A percentile compares a stretch with the other conserved stretches of the same genome.
Evolutionary conservation across 176 grass and related monocot species (phyloP).

Genomic region (Oryza meyeriana): DNA sequence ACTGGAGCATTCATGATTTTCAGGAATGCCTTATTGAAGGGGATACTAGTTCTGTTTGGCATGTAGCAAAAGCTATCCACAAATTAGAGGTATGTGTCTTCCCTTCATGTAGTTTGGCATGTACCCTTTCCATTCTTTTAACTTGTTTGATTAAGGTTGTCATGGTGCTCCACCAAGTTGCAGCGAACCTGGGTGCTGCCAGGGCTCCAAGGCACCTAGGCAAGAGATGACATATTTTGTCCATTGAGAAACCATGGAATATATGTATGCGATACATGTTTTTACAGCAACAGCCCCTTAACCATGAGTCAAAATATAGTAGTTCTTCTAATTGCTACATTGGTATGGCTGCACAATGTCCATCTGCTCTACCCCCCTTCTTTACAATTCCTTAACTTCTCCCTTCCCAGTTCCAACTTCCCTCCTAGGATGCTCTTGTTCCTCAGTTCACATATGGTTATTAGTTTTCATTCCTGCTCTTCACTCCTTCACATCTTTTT

Average conservation of each 20-base stretch:
- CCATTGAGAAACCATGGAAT: not conserved
- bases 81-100: slow-evolving; percentile 74
- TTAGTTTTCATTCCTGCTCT: not conserved
- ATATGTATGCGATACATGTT: not conserved
- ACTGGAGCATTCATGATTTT: slow-evolving; percentile 23
- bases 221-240: not conserved
- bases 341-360: not conserved
- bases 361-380: not conserved
- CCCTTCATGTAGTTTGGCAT: not conserved
- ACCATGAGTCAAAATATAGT: too few species aligned
- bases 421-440: not conserved
- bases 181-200: not conserved
- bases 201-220: not conserved
- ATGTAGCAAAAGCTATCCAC: slow-evolving; percentile 96
- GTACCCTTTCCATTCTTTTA: not conserved
- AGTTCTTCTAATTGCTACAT: too few species aligned
- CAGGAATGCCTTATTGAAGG: slow-evolving; percentile 87
- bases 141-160: not conserved
- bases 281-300: too few species aligned
- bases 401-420: not conserved
- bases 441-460: not conserved
- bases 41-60: slow-evolving; percentile 96
- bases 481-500: not conserved
- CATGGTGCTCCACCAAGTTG: not conserved
- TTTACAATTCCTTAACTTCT: not conserved